Conservation (phyloP, 352 stramenopile genomes). For the Phytophthora fragariae region DNA sequence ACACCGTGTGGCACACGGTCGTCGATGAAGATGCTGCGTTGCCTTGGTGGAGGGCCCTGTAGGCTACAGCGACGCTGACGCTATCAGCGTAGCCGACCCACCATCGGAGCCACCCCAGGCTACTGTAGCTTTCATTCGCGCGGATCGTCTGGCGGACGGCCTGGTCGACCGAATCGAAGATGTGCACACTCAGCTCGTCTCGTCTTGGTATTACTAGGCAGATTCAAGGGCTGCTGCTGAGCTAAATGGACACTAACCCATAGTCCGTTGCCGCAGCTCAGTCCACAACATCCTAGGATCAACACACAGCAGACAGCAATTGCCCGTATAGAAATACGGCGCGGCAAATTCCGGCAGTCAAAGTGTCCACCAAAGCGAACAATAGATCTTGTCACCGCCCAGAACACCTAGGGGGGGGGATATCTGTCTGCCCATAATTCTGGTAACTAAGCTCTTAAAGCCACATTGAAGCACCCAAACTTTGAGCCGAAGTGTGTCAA, state of each 20-base stretch:
- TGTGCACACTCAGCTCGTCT: too few relatives aligned
- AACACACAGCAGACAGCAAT: neutral
- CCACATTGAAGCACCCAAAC: neutral
- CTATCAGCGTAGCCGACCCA: conserved; percentile 5
- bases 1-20: conserved; percentile 33
- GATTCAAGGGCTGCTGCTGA: too few relatives aligned
- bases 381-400: neutral
- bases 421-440: too few relatives aligned
- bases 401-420: too few relatives aligned
- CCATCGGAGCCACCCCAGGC: conserved; percentile 22
- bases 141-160: conserved; percentile 34
- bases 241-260: too few relatives aligned
- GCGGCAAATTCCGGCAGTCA: neutral
- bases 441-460: too few relatives aligned
- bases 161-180: neutral
- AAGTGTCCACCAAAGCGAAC: neutral
- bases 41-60: conserved; percentile 3
- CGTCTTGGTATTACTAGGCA: too few relatives aligned
- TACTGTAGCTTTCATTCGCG: conserved; percentile 19
- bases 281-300: too few relatives aligned
- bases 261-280: too few relatives aligned
- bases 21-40: conserved; percentile 59
- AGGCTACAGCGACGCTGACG: conserved; percentile 26
- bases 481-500: too few relatives aligned
- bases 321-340: neutral